Percentiles rank a stretch among this genome's conserved stretches.
Evolutionary conservation across 2,329 filamentous ascomycete genomes (phyloP).

Genomic region (Lachnellula arida): DNA sequence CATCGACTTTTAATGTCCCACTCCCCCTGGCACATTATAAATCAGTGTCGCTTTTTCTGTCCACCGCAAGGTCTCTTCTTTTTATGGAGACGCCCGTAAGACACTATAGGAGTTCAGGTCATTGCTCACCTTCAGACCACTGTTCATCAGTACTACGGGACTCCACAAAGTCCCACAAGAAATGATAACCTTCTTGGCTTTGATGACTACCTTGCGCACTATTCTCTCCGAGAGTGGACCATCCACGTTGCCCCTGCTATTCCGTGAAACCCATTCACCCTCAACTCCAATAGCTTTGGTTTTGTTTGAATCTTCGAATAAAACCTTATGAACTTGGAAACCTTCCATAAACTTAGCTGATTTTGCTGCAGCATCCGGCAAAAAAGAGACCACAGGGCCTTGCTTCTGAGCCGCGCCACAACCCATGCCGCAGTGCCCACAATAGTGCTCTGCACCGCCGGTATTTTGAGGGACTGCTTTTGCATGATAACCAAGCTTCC

Average conservation of each 20-base stretch:
- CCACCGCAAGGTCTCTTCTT: no score
- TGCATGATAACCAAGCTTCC: constrained; percentile 67
- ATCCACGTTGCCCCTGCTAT: constrained; percentile 54
- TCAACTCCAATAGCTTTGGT: constrained; percentile 63
- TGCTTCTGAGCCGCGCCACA: constrained; percentile 69
- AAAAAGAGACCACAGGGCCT: constrained; percentile 70
- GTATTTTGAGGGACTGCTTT: constrained; percentile 75
- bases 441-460: constrained; percentile 67
- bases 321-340: constrained; percentile 63
- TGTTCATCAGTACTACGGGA: constrained; percentile 70
- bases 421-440: constrained; percentile 59
- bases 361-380: constrained; percentile 72
- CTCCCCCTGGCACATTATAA: no score
- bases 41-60: no score
- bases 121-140: constrained; percentile 59
- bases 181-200: constrained; percentile 76
- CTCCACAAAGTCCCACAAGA: constrained; percentile 72
- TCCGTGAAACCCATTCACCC: constrained; percentile 71
- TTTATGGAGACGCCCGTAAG: no score
- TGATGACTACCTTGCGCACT: constrained; percentile 62
- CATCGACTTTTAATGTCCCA: no score
- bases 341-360: constrained; percentile 81
- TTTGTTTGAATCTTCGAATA: constrained; percentile 54
- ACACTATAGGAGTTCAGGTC: not conserved
- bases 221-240: constrained; percentile 44